These are phyloP conservation scores for Trichoderma sp. DNA, from an alignment of 2,329 filamentous ascomycete genomes.

Conservation along the genomic window DNA sequence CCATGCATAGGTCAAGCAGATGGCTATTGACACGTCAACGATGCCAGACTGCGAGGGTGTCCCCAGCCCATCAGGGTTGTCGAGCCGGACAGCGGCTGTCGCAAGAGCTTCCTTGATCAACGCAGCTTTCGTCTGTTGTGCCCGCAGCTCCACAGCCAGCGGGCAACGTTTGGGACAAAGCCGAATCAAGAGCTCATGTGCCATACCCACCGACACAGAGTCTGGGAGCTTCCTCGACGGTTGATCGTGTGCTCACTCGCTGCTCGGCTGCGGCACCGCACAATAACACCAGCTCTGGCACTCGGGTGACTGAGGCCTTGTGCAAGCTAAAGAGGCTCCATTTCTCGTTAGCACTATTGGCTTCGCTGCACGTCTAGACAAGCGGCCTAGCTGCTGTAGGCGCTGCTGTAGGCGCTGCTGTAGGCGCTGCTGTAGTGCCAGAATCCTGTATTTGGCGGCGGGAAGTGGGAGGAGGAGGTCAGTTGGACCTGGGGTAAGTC, in stretches of 20 bases:
- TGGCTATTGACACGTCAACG: constrained; percentile 17
- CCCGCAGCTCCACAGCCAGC: constrained; percentile 11
- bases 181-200: not conserved
- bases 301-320: not conserved
- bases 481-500: not conserved
- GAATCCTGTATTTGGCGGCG: not conserved
- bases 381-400: not conserved
- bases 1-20: constrained; percentile 11
- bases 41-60: not conserved
- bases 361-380: not conserved
- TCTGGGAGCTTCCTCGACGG: not conserved
- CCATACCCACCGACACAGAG: not conserved
- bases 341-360: not conserved
- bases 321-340: not conserved
- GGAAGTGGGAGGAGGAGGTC: not conserved
- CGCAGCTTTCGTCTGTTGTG: not conserved
- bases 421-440: not conserved
- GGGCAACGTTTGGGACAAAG: not conserved
- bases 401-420: not conserved
- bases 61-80: constrained; percentile 6
- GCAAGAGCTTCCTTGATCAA: not conserved
- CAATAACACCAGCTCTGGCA: not conserved
- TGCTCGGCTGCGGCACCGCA: not conserved
- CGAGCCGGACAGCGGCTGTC: not conserved
- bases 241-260: constrained; percentile 12